A percentile compares a stretch with the other conserved stretches of the same genome.
Conservation (phyloP, 1,284 basidiomycete genomes). For the Ganoderma lucidum region DNA sequence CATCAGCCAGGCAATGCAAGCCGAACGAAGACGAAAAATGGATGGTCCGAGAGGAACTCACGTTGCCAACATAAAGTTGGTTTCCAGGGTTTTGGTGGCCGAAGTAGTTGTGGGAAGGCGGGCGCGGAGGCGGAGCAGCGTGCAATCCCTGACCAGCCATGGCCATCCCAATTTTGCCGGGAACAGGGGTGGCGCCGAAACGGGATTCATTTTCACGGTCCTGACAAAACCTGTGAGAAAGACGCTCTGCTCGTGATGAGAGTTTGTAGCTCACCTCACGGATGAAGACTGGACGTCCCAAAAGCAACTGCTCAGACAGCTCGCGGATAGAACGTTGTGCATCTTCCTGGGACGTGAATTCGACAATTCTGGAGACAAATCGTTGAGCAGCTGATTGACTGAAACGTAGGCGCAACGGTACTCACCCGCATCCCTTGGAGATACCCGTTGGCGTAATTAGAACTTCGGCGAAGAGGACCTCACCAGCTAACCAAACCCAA, state of each 20-base stretch:
- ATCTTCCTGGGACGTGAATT: constrained; percentile 87
- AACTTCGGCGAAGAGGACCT: constrained; percentile 99
- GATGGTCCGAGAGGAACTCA: constrained; percentile 49
- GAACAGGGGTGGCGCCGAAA: constrained; percentile 92
- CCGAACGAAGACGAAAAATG: background rate
- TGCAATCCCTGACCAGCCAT: constrained; percentile 84
- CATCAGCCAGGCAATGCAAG: too few species aligned
- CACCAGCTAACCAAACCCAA: constrained; percentile 89
- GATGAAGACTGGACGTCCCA: constrained; percentile 95
- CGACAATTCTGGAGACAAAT: constrained; percentile 77
- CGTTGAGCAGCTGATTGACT: background rate
- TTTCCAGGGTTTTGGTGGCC: constrained; percentile 77
- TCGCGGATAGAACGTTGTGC: constrained; percentile 87
- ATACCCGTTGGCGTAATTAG: constrained; percentile 95
- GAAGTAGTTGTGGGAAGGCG: constrained; percentile 77
- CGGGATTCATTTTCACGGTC: constrained; percentile 96
- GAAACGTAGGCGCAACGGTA: constrained; percentile 35
- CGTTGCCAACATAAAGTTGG: constrained; percentile 93
- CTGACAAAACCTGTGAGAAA: constrained; percentile 49
- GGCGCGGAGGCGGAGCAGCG: constrained; percentile 77
- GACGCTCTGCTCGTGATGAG: background rate
- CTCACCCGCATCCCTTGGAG: constrained; percentile 98
- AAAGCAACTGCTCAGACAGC: constrained; percentile 85
- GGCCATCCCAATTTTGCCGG: constrained; percentile 92
- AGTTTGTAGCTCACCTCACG: constrained; percentile 75